Evolutionary conservation across 192 early-diverging fungal genomes (phyloP).

Genomic region (Umbelopsis sp.): DNA sequence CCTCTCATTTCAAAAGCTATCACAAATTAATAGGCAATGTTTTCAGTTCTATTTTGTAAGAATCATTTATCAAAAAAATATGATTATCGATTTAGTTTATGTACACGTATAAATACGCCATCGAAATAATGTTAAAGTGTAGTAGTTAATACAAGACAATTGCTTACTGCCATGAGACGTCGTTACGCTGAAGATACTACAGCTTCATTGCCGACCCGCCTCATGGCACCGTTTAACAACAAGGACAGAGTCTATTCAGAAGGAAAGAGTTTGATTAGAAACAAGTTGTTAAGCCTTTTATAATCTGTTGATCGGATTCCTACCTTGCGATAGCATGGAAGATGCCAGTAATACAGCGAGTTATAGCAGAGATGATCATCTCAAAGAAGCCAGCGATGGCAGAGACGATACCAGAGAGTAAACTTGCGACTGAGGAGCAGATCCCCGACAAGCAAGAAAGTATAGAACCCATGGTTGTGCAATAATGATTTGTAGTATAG

Average conservation of each 20-base stretch:
- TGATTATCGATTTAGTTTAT: not conserved
- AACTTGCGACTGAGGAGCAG: conserved; percentile 26
- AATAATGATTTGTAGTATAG: not conserved
- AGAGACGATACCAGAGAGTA: conserved; percentile 21
- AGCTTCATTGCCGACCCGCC: conserved; percentile 8
- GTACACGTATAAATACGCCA: conserved; percentile 10
- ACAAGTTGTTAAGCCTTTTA: not conserved
- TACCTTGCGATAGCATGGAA: conserved; percentile 25
- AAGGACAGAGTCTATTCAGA: not conserved
- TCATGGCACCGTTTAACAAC: conserved; percentile 11
- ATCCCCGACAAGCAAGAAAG: conserved; percentile 21
- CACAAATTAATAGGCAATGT: no score
- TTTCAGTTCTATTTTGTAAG: not conserved
- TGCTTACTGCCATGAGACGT: conserved; percentile 5
- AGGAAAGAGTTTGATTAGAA: not conserved
- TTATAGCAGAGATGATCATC: conserved; percentile 23
- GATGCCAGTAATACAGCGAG: conserved; percentile 29
- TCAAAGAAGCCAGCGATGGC: conserved; percentile 29
- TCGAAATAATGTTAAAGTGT: not conserved
- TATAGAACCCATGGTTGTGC: conserved; percentile 29
- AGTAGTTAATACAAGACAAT: not conserved
- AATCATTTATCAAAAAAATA: not conserved
- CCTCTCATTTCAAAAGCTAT: no score
- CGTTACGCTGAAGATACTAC: not conserved
- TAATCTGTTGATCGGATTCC: not conserved